Evolutionary conservation across 2,329 filamentous ascomycete genomes (phyloP).

Genomic region (Aspergillus carbonarius): DNA sequence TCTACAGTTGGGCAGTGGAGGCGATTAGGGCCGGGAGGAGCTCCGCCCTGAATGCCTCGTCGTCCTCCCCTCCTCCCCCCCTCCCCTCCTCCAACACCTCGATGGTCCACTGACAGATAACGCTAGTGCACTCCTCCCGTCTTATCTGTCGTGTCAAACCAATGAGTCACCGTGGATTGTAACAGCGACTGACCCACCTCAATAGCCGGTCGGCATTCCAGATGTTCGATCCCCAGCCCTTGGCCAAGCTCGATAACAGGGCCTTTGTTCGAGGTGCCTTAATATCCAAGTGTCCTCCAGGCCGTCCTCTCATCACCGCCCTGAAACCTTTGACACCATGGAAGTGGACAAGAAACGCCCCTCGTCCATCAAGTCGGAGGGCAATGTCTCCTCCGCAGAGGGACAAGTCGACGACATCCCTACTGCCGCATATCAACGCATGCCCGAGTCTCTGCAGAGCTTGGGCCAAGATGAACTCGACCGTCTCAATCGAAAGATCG

Average conservation of each 20-base stretch:
- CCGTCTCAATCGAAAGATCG: slow-evolving; percentile 23
- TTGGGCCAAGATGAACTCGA: slow-evolving; percentile 24
- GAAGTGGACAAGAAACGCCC: slow-evolving; percentile 21
- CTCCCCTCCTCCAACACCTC: neutral
- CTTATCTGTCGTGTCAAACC: neutral
- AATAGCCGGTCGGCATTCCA: neutral
- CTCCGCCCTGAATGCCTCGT: slow-evolving; percentile 9
- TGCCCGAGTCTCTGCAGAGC: slow-evolving; percentile 26
- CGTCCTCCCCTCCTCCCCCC: neutral
- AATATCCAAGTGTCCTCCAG: slow-evolving; percentile 1
- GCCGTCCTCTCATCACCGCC: neutral
- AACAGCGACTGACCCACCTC: neutral
- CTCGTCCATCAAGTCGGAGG: slow-evolving; percentile 7
- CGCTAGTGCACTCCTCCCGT: neutral
- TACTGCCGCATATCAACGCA: slow-evolving; percentile 15
- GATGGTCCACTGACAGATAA: neutral
- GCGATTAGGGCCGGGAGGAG: slow-evolving; percentile 16
- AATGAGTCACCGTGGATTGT: neutral
- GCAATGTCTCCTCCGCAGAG: slow-evolving; percentile 24
- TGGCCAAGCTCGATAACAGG: neutral
- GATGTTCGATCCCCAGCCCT: neutral
- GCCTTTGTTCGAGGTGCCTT: neutral
- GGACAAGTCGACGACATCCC: slow-evolving; percentile 18
- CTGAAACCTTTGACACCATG: neutral
- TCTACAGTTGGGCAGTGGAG: neutral